Evolutionary conservation across 2,329 filamentous ascomycete genomes (phyloP).

Genomic region (Neospermospora avenae): DNA sequence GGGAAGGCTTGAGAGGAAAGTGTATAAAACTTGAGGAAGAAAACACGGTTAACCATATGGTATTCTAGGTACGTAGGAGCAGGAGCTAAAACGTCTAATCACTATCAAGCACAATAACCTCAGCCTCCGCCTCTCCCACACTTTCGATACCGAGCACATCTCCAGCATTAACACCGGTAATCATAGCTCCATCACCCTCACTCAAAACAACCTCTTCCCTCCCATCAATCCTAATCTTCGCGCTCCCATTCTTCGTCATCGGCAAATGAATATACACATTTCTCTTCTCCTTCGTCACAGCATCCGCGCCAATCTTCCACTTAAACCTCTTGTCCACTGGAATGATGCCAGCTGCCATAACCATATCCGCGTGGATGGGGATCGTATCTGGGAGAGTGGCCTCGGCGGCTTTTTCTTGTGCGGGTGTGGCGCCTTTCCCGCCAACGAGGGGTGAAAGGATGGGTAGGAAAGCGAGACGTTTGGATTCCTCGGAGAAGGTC

Average conservation of each 20-base stretch:
- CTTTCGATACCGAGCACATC: conserved; percentile 65
- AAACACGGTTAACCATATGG: neutral
- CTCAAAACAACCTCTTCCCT: conserved; percentile 62
- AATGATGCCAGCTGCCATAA: conserved; percentile 77
- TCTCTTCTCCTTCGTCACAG: conserved; percentile 50
- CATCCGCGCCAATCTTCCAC: conserved; percentile 65
- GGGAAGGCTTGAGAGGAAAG: too few relatives aligned
- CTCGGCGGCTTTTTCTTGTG: conserved; percentile 62
- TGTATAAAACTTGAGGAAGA: too few relatives aligned
- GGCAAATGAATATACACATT: conserved; percentile 80
- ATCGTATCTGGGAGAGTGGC: conserved; percentile 65
- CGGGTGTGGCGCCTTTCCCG: conserved; percentile 57
- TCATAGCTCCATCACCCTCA: conserved; percentile 80
- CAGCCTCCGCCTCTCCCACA: conserved; percentile 64
- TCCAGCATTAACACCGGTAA: conserved; percentile 61
- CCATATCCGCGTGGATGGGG: conserved; percentile 78
- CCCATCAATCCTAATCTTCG: conserved; percentile 66
- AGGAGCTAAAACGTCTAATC: conserved; percentile 21
- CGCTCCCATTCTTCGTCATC: conserved; percentile 72
- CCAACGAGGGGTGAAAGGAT: conserved; percentile 74
- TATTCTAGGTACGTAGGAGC: neutral
- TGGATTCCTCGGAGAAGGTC: conserved; percentile 69
- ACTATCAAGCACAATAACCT: conserved; percentile 39
- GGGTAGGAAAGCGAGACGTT: conserved; percentile 66
- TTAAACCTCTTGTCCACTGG: conserved; percentile 61